Base-by-base conservation (phyloP, 2,329 filamentous ascomycete genomes). In the Clonostachys solani region DNA sequence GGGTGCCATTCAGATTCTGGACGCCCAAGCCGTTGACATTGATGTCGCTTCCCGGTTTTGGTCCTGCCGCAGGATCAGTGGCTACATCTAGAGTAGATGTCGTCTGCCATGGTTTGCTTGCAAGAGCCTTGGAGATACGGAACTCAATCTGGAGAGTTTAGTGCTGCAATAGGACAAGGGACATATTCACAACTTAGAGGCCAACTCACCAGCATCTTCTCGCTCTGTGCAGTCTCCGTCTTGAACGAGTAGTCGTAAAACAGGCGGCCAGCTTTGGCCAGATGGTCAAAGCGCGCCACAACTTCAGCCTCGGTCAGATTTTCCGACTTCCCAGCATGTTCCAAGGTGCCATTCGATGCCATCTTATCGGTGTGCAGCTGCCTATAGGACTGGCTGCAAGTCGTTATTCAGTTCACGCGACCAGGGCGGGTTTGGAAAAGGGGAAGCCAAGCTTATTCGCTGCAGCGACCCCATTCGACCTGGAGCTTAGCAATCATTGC, bases 11-110 rank as follows among this genome's bases (percentile, higher is more conserved):
- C 13, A 75, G 52, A 13, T 59, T 55, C 1, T 58, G 57, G 12
- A 78, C 54, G 15, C 72, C 66, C 40, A 71, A 66, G n/a, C 67
- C 67, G 1, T 63, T 56, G 42, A 71, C 63, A 41, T 63, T 63
- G 47, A 69, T 70, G 49, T 71, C 72, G 52, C 76, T 69, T 18
- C 46, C 49, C 23, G 47, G 42, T 10, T 46, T 47, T 2, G 35
- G 33, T 12, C 29, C 19, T 15, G n/a, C 42, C 16, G 12, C 13
- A 34, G 37, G 40, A 12, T 23, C 6, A 5, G 18, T 29, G 34
- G 46, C 42, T 5, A 42, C 17, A 29, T 42, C 46, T 9, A 44
- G 42, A 17, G 41, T 19, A 2, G 42, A 18, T 15, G 49, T 41
- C n/a, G 47, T 44, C 33, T 43, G 18, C 9, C 38, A 42, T 4